These are phyloP conservation scores for Rhizoclosmatium sp. DNA, from an alignment of 192 early-diverging fungal species.

Conservation along the genomic window DNA sequence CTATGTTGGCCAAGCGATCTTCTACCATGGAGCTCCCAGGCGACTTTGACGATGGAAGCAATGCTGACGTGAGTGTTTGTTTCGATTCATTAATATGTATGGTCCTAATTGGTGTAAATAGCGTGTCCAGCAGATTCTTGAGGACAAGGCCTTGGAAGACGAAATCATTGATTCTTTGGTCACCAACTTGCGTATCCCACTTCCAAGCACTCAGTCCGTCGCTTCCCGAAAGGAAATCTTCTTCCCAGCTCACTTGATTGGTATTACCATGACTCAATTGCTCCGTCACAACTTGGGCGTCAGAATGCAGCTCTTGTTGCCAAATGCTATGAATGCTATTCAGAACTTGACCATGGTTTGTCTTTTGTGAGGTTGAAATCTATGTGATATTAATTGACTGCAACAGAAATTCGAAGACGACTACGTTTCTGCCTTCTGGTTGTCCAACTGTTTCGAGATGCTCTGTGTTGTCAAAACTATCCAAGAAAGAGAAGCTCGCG, in stretches of 20 bases:
- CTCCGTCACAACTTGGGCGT: conserved; percentile 82
- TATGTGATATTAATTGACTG: neutral
- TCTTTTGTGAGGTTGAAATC: conserved; percentile 4
- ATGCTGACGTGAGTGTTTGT: conserved; percentile 17
- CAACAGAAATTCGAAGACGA: conserved; percentile 76
- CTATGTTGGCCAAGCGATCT: conserved; percentile 25
- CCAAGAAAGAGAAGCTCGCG: conserved; percentile 56
- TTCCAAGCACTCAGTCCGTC: conserved; percentile 79
- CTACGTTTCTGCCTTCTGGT: conserved; percentile 93
- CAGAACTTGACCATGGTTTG: conserved; percentile 55
- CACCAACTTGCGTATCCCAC: conserved; percentile 86
- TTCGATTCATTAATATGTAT: neutral
- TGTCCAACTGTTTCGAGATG: conserved; percentile 96
- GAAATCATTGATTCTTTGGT: conserved; percentile 93
- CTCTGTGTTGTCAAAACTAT: conserved; percentile 85
- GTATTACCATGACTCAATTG: conserved; percentile 84
- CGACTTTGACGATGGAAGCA: conserved; percentile 8
- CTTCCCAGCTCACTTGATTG: conserved; percentile 95
- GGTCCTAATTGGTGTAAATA: conserved; percentile 12
- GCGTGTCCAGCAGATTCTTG: conserved; percentile 53
- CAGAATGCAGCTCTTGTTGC: conserved; percentile 84
- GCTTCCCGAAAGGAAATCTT: conserved; percentile 87
- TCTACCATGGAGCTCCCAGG: conserved; percentile 27
- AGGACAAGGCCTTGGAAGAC: conserved; percentile 62
- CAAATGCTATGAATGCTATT: conserved; percentile 81